phyloP scores from a whole-genome alignment of 2,329 filamentous ascomycete genomes.

The Hymenoscyphus albidus region DNA sequence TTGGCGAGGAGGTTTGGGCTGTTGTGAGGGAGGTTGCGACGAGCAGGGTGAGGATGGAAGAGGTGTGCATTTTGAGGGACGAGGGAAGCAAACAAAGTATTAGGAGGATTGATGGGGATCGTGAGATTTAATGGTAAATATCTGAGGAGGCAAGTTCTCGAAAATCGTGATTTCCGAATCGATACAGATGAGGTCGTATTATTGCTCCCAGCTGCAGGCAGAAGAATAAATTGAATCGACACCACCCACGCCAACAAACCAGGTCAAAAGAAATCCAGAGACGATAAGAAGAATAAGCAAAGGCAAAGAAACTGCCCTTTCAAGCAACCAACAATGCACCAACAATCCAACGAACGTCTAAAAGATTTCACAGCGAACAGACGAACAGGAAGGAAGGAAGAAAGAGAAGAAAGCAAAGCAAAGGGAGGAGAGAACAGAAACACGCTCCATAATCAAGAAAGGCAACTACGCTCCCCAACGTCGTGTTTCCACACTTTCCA shows the following conservation, averaged over 20 bases:
- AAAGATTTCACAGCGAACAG: neutral
- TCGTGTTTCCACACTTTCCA: slow-evolving; percentile 1
- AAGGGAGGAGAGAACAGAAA: neutral
- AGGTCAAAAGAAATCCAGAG: neutral
- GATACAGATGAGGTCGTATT: neutral
- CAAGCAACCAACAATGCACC: neutral
- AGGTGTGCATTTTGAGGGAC: neutral
- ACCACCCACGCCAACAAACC: neutral
- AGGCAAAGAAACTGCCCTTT: neutral
- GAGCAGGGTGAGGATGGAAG: slow-evolving; percentile 10
- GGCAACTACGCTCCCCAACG: neutral
- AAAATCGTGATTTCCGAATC: neutral
- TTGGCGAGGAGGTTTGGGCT: slow-evolving; percentile 36
- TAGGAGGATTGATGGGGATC: neutral
- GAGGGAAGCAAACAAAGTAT: neutral
- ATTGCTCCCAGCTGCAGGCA: neutral
- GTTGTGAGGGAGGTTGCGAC: slow-evolving; percentile 12
- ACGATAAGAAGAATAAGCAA: neutral
- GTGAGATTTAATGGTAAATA: neutral
- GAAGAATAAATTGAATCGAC: neutral
- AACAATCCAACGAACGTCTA: neutral
- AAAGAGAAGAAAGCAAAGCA: neutral
- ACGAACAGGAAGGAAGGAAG: neutral
- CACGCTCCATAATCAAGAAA: neutral
- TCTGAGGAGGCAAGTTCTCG: neutral